These are phyloP conservation scores for Alternaria infectoria DNA, from an alignment of 2,329 filamentous ascomycete genomes.

Conservation along the genomic window DNA sequence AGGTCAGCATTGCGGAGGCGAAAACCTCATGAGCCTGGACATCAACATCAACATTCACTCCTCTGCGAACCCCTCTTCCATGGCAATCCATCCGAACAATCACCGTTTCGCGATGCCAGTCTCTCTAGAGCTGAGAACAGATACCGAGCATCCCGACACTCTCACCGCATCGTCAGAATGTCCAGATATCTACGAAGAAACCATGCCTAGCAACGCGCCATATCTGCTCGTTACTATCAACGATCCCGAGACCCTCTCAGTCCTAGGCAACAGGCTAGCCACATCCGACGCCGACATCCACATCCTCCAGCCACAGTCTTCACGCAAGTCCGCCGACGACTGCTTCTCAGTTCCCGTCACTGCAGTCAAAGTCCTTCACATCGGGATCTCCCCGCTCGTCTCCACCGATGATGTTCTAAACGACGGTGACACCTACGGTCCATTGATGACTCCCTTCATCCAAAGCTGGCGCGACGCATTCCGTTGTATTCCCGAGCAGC, in stretches of 20 bases:
- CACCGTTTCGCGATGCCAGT: not conserved
- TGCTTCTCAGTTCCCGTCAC: not conserved
- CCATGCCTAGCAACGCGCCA: fast-evolving
- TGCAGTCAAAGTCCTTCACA: not conserved
- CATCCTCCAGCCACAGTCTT: not conserved
- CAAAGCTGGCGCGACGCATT: not conserved
- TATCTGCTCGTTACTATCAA: fast-evolving
- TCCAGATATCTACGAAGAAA: not conserved
- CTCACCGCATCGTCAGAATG: not conserved
- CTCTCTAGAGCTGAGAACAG: not conserved
- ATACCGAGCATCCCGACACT: not conserved
- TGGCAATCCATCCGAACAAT: not conserved
- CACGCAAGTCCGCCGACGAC: not conserved
- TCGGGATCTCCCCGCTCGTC: not conserved
- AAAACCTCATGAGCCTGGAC: not conserved
- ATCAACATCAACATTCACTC: not conserved
- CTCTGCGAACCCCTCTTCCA: not conserved
- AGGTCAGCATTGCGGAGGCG: not conserved
- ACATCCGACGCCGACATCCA: not conserved
- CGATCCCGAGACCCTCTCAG: not conserved
- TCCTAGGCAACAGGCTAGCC: not conserved
- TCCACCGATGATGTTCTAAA: not conserved
- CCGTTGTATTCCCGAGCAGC: not conserved
- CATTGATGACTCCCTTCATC: not conserved
- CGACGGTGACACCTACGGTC: not conserved